A percentile compares a stretch with the other conserved stretches of the same genome.
phyloP scores from a whole-genome alignment of 805 yeast species.

The Lipomyces oligophaga region DNA sequence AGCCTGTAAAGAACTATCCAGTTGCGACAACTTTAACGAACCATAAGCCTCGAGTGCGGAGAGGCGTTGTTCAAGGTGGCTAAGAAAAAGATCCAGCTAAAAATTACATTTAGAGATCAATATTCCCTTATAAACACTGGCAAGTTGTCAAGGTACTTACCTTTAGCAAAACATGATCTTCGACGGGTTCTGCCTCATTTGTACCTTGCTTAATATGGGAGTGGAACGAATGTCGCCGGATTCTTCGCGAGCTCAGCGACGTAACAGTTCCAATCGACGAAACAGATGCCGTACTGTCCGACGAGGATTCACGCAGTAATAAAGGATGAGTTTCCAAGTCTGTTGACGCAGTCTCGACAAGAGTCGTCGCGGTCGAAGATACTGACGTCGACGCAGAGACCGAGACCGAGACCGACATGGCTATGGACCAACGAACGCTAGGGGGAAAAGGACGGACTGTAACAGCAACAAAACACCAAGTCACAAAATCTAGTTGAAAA shows the following conservation, averaged over 20 bases:
- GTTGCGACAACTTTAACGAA: constrained; percentile 31
- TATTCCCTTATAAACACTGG: constrained; percentile 15
- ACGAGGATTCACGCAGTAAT: constrained; percentile 6
- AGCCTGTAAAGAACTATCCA: constrained; percentile 35
- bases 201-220: constrained; percentile 17
- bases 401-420: too few relatives aligned
- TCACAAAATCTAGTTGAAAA: too few relatives aligned
- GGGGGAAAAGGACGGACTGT: too few relatives aligned
- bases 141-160: constrained; percentile 1
- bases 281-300: not conserved
- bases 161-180: constrained; percentile 20
- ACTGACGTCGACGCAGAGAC: too few relatives aligned
- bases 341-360: too few relatives aligned
- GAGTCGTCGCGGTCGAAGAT: too few relatives aligned
- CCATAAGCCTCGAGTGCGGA: constrained; percentile 37
- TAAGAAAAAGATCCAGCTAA: constrained; percentile 30
- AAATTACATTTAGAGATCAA: constrained; percentile 31
- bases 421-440: too few relatives aligned
- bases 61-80: constrained; percentile 32
- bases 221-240: constrained; percentile 31
- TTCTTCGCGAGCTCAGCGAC: too few relatives aligned
- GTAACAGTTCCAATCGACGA: not conserved
- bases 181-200: constrained; percentile 14
- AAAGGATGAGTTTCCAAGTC: too few relatives aligned
- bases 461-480: too few relatives aligned